These are phyloP conservation scores for Margaritispora aquatica DNA, from an alignment of 495 filamentous ascomycete species.

Conservation along the genomic window DNA sequence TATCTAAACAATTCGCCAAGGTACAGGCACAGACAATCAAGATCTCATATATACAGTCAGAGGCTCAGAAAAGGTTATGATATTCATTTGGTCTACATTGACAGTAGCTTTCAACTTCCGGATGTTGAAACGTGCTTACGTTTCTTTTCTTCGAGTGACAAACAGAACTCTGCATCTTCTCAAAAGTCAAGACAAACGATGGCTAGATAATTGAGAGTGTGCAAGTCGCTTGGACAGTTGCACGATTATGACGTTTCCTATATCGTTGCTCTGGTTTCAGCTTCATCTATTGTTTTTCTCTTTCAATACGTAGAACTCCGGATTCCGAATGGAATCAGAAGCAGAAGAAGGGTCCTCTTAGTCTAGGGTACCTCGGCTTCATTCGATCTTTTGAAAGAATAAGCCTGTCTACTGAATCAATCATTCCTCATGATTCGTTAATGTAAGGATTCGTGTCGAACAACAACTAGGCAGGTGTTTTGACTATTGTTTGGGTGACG, in stretches of 20 bases:
- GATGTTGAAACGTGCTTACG: too few relatives aligned
- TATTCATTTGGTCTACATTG: too few relatives aligned
- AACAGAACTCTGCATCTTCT: too few relatives aligned
- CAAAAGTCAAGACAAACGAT: not conserved
- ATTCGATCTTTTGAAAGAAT: not conserved
- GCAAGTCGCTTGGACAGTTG: not conserved
- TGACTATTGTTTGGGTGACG: not conserved
- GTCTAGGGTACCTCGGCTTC: not conserved
- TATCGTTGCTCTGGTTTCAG: not conserved
- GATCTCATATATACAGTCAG: too few relatives aligned
- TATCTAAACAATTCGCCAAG: too few relatives aligned
- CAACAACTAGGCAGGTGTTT: conserved; percentile 1
- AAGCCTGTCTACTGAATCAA: not conserved
- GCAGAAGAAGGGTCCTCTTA: not conserved
- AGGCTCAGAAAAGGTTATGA: too few relatives aligned
- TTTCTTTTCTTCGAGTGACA: too few relatives aligned
- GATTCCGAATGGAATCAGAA: not conserved
- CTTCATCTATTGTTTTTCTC: not conserved
- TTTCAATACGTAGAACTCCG: not conserved
- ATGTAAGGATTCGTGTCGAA: not conserved
- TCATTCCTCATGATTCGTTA: not conserved
- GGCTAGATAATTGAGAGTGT: not conserved
- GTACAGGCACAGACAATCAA: too few relatives aligned
- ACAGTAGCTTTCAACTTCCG: too few relatives aligned
- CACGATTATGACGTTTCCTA: not conserved